Evolutionary conservation across 768 basidiomycete species (phyloP), one percentile per base, ranked within the genome.

Genomic region (Boletus edulis): DNA sequence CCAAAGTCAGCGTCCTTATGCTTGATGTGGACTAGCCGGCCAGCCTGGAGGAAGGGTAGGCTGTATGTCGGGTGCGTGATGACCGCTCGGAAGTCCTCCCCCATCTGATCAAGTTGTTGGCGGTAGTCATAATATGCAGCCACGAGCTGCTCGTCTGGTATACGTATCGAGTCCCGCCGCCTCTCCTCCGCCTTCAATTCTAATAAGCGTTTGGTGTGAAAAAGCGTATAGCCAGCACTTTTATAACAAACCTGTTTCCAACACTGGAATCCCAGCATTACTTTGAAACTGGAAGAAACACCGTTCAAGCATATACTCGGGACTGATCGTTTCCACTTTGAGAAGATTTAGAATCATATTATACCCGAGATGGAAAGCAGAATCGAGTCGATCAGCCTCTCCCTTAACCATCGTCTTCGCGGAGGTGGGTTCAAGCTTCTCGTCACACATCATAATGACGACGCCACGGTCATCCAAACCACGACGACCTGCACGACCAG

Each of bases 201-300:
- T 97, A 18, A 9, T 24, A 31, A 46, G 35, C 14, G 4, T 17
- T 70, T 14, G 68, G 60, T 20, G 14, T 35, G 22, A 34, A 14
- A 20, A 3, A 6, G 35, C 1, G 11, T 15, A 2, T 8, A 14
- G 4, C 17, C 7, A 50, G 35, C 5, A 17, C 3, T 13, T 12
- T 5, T 24, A 51, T 48, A 20, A 75, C 85, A 49, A 64, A 95
- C 96, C 90, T 54, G 87, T 81, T 67, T 94, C 88, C 9, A 96
- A 74, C 47, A 77, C 72, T 1, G 97, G 97, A 46, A 98, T 89
- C n/a, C 87, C 89, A 24, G 89, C 84, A 57, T 81, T 94, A 70
- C 91, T 98, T 74, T 99, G 97, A 75, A 98, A 98, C 72, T 99
- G 97, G 80, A 91, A 91, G 80, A 99, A 99, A 75, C 94, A 98